Evolutionary conservation across 805 yeast species (phyloP).

Genomic region (Candida nemodendra): DNA sequence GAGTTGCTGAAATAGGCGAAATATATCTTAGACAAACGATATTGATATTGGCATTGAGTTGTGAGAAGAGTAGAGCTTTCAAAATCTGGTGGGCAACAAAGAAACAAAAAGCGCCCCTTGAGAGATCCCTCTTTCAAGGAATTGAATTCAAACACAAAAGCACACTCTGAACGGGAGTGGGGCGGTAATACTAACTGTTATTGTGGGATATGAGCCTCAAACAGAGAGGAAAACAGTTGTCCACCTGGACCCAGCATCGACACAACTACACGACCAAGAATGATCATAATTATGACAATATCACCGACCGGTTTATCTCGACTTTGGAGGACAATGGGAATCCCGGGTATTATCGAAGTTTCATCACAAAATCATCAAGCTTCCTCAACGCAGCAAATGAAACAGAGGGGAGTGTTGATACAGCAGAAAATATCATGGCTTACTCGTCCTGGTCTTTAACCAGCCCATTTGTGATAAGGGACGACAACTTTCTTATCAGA

Average conservation of each 20-base stretch:
- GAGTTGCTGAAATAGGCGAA: too few species aligned
- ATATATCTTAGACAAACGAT: too few species aligned
- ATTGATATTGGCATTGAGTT: too few species aligned
- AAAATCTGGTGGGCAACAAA: too few species aligned
- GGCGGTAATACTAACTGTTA: too few species aligned
- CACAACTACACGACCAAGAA: constrained; percentile 22
- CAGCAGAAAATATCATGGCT: constrained; percentile 12
- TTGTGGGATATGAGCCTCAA: too few species aligned
- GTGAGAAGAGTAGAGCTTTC: too few species aligned
- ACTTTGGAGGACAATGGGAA: constrained; percentile 21
- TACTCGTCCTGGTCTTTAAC: constrained; percentile 7
- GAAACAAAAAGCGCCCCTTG: too few species aligned
- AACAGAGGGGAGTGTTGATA: constrained; percentile 7
- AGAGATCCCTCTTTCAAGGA: too few species aligned
- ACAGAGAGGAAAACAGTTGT: constrained; percentile 3
- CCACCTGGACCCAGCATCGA: constrained; percentile 6
- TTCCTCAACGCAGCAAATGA: constrained; percentile 5
- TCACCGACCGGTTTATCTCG: constrained; percentile 29
- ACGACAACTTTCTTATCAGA: constrained; percentile 21
- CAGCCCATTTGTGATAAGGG: constrained; percentile 20
- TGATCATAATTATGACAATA: constrained; percentile 20
- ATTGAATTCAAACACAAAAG: too few species aligned
- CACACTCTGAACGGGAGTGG: too few species aligned
- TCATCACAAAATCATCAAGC: constrained; percentile 11
- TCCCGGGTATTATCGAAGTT: constrained; percentile 24